Percentiles rank a stretch among this genome's conserved stretches.
Conservation (phyloP, 2,329 filamentous ascomycete genomes). For the Knufia fluminis region DNA sequence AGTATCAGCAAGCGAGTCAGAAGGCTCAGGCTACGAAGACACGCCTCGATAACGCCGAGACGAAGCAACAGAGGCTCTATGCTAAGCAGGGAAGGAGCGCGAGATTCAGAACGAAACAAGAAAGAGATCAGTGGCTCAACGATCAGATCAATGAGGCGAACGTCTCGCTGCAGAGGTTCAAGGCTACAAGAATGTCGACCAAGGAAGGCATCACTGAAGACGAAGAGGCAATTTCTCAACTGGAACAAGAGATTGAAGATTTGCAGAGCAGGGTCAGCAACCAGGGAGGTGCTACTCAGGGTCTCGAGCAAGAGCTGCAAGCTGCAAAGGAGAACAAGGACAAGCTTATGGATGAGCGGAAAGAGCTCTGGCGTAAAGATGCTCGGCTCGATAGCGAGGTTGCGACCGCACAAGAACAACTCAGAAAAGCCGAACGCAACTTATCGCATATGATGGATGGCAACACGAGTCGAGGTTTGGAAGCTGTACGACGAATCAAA, state of each 20-base stretch:
- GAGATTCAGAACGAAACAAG: slow-evolving; percentile 77
- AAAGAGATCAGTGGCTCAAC: slow-evolving; percentile 75
- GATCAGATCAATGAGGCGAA: slow-evolving; percentile 74
- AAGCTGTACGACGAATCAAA: slow-evolving; percentile 76
- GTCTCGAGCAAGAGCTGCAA: slow-evolving; percentile 64
- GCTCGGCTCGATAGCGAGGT: slow-evolving; percentile 75
- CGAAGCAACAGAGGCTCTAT: slow-evolving; percentile 67
- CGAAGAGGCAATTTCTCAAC: slow-evolving; percentile 58
- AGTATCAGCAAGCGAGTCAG: slow-evolving; percentile 63
- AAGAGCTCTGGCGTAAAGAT: slow-evolving; percentile 78
- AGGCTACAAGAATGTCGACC: slow-evolving; percentile 74
- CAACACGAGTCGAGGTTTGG: slow-evolving; percentile 74
- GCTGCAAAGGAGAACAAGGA: slow-evolving; percentile 70
- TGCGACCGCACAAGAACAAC: slow-evolving; percentile 64
- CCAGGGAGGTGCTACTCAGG: slow-evolving; percentile 64
- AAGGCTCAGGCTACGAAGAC: slow-evolving; percentile 63
- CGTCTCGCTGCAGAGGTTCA: slow-evolving; percentile 65
- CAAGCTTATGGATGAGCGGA: slow-evolving; percentile 73
- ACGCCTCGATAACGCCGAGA: slow-evolving; percentile 67
- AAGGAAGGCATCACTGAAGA: slow-evolving; percentile 71
- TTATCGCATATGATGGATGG: slow-evolving; percentile 82
- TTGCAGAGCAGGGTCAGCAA: slow-evolving; percentile 67
- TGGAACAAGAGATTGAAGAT: slow-evolving; percentile 63
- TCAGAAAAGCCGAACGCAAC: slow-evolving; percentile 65
- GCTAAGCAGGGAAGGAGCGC: slow-evolving; percentile 85